Evolutionary conservation across 192 early-diverging fungal species (phyloP).

Genomic region (Dispira simplex): DNA sequence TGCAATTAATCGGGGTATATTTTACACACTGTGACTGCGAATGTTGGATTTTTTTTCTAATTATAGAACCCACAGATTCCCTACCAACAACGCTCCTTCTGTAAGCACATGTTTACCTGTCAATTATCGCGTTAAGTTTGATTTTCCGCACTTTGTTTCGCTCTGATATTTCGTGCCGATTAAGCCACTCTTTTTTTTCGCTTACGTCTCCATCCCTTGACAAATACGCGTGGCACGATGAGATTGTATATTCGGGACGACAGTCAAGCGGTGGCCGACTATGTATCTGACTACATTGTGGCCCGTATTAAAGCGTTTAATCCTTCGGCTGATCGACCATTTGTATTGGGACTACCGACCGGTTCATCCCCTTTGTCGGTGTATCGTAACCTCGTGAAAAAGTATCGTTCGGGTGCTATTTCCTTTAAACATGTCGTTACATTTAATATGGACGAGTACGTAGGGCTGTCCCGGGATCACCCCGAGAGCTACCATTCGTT

Average conservation of each 20-base stretch:
- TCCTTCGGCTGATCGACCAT: slow-evolving; percentile 56
- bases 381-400: slow-evolving; percentile 62
- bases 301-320: slow-evolving; percentile 61
- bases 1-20: too few species aligned
- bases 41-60: too few species aligned
- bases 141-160: too few species aligned
- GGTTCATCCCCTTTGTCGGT: slow-evolving; percentile 73
- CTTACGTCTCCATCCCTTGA: too few species aligned
- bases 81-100: too few species aligned
- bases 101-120: too few species aligned
- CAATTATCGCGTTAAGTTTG: too few species aligned
- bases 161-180: too few species aligned
- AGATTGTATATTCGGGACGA: slow-evolving; percentile 60
- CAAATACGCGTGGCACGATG: slow-evolving; percentile 22
- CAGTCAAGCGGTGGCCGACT: slow-evolving; percentile 51
- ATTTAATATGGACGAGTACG: slow-evolving; percentile 92
- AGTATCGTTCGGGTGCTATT: slow-evolving; percentile 45
- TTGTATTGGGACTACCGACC: slow-evolving; percentile 75
- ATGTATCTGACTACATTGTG: slow-evolving; percentile 68
- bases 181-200: too few species aligned
- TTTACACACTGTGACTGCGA: too few species aligned
- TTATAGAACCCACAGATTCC: too few species aligned
- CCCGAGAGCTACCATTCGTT: slow-evolving; percentile 83
- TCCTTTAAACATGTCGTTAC: slow-evolving; percentile 70
- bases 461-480: slow-evolving; percentile 65